Conservation (phyloP, 352 stramenopile genomes). For the Lagenidium sp. region DNA sequence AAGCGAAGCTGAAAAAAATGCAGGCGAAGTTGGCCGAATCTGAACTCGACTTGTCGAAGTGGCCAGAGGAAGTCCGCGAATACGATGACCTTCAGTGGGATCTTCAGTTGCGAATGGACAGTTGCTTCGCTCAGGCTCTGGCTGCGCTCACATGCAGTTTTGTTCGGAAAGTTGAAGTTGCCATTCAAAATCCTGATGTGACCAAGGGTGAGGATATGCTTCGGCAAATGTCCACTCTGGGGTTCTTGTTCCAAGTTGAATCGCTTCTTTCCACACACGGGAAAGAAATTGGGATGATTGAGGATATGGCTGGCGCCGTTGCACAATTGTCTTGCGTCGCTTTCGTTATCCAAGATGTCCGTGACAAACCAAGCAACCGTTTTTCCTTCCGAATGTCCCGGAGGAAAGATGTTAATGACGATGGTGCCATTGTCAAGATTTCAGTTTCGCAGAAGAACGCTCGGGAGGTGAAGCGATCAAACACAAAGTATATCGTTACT, state of each 20-base stretch:
- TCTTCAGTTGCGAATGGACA: slow-evolving; percentile 78
- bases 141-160: slow-evolving; percentile 69
- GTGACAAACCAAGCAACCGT: slow-evolving; percentile 75
- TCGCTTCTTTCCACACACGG: slow-evolving; percentile 92
- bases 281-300: slow-evolving; percentile 95
- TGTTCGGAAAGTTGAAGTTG: slow-evolving; percentile 80
- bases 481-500: slow-evolving; percentile 80
- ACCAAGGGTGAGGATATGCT: slow-evolving; percentile 72
- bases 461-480: slow-evolving; percentile 34
- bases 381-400: slow-evolving; percentile 84
- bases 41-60: slow-evolving; percentile 66
- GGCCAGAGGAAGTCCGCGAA: slow-evolving; percentile 70
- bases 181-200: slow-evolving; percentile 68
- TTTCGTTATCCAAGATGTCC: slow-evolving; percentile 82
- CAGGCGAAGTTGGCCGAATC: slow-evolving; percentile 56
- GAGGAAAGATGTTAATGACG: slow-evolving; percentile 65
- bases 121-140: slow-evolving; percentile 66
- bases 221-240: slow-evolving; percentile 72
- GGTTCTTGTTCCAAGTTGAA: slow-evolving; percentile 88
- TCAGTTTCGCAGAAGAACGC: slow-evolving; percentile 52
- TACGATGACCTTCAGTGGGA: slow-evolving; percentile 85
- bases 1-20: slow-evolving; percentile 77
- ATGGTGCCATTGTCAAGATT: slow-evolving; percentile 74
- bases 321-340: slow-evolving; percentile 77
- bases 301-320: slow-evolving; percentile 83